Evolutionary conservation across 306 rosid genomes (phyloP), one percentile per base, ranked within the genome.

Genomic region (Pterocarpus santalinus): DNA sequence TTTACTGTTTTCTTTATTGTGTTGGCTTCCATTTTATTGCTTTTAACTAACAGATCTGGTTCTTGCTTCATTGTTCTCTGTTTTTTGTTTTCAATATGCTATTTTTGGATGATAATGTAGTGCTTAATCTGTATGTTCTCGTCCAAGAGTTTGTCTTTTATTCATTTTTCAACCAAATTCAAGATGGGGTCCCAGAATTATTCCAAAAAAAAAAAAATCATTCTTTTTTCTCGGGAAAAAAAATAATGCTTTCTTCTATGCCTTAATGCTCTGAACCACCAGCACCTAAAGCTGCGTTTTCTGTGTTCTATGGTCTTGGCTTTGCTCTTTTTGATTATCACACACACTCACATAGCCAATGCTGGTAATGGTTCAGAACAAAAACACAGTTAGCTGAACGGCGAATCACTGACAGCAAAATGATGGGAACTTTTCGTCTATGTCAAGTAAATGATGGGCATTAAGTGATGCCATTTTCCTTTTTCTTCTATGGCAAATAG

Each of bases 361-460:
- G 44, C 63, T 65, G 33, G 5, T 38, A 72, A 80, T 76, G 56
- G 78, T 69, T 83, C 35, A 32, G 44, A 69, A 63, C 74, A 81
- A 51, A 14, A 82, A 58, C 34, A 65, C 36, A 75, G 85, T 89
- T 78, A 75, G 85, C 88, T 78, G 83, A 83, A 82, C 76, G n/a
- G 68, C 84, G 75, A 57, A 77, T 77, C 65, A 77, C 83, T 65
- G 82, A 77, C 62, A 80, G 66, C 22, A n/a, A 35, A 82, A 82
- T 83, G 66, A 85, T 81, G 80, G 52, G 67, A 79, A 41, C 87
- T 82, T 89, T 89, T 83, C 90, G 90, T 90, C 83, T 63, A 44
- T 79, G 75, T 72, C 78, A 94, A 89, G 91, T 81, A 85, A 85
- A 84, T 83, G 80, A 82, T 90, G 63, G 52, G 15, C 13, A 71